These are phyloP conservation scores for Asterella californica DNA, from an alignment of 225 moss, liverwort and hornwort genomes.

Conservation along the genomic window DNA sequence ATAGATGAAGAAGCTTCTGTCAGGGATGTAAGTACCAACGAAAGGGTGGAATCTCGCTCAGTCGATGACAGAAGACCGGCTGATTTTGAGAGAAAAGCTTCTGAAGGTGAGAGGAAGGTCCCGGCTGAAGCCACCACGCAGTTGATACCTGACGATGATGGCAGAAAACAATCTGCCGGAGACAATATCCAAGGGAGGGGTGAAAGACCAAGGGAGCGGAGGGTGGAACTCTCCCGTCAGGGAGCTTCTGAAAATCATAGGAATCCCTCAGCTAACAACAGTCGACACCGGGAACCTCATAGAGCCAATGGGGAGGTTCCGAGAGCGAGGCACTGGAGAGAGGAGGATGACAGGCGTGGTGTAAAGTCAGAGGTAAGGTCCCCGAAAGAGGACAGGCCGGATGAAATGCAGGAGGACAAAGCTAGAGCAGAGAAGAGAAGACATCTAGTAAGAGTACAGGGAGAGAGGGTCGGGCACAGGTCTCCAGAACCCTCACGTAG, in stretches of 20 bases:
- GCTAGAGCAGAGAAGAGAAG: conserved; percentile 14
- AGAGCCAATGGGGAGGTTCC: neutral
- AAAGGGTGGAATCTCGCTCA: neutral
- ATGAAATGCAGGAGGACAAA: conserved; percentile 1
- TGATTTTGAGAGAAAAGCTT: neutral
- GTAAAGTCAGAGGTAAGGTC: neutral
- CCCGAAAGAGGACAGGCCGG: conserved; percentile 9
- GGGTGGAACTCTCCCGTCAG: neutral
- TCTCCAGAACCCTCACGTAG: neutral
- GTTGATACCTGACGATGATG: neutral
- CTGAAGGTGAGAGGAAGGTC: neutral
- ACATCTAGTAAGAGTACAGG: neutral
- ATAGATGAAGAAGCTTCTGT: neutral
- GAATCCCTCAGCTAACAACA: neutral
- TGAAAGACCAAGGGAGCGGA: neutral
- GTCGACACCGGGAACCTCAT: neutral
- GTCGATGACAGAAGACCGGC: conserved; percentile 2
- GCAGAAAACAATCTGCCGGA: neutral
- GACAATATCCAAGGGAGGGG: neutral
- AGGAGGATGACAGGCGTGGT: neutral
- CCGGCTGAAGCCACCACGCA: neutral
- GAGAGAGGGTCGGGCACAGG: neutral
- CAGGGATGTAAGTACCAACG: neutral
- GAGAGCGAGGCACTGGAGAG: neutral
- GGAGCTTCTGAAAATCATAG: neutral